Evolutionary conservation across 148 eudicot species (phyloP).

Genomic region (Arctostaphylos glauca): DNA sequence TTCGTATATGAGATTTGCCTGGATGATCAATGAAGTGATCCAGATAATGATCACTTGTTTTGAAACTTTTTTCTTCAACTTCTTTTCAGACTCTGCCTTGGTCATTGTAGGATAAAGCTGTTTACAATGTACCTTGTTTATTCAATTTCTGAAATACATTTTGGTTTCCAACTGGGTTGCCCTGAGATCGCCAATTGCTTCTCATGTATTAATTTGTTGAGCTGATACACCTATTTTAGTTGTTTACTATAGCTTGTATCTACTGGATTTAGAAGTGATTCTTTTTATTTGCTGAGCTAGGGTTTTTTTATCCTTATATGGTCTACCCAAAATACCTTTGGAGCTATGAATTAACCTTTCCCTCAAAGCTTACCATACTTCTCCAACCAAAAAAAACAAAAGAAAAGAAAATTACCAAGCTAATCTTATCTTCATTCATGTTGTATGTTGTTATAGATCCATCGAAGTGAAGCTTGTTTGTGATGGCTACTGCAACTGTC

Average conservation of each 20-base stretch:
- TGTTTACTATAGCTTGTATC: not conserved
- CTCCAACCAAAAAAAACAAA: not conserved
- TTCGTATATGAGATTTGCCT: not conserved
- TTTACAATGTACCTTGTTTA: not conserved
- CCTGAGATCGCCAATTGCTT: not conserved
- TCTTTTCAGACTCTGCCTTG: not conserved
- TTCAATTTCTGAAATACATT: not conserved
- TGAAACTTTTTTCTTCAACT: not conserved
- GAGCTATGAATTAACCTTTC: not conserved
- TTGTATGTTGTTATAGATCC: conserved; percentile 4
- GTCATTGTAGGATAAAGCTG: not conserved
- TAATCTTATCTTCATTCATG: not conserved
- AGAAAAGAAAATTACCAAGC: not conserved
- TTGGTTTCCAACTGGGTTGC: not conserved
- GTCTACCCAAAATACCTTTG: not conserved
- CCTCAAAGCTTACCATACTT: not conserved
- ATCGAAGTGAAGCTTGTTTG: conserved; percentile 14
- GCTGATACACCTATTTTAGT: not conserved
- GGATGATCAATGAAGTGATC: not conserved
- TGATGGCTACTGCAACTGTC: conserved; percentile 66
- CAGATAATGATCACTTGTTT: not conserved
- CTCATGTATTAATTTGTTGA: not conserved
- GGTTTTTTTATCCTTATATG: not conserved
- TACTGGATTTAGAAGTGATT: not conserved
- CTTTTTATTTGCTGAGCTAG: not conserved